Percentiles rank a stretch among this genome's conserved stretches.
phyloP scores from a whole-genome alignment of 495 filamentous ascomycete genomes.

The Aspergillus sclerotiicarbonarius region DNA sequence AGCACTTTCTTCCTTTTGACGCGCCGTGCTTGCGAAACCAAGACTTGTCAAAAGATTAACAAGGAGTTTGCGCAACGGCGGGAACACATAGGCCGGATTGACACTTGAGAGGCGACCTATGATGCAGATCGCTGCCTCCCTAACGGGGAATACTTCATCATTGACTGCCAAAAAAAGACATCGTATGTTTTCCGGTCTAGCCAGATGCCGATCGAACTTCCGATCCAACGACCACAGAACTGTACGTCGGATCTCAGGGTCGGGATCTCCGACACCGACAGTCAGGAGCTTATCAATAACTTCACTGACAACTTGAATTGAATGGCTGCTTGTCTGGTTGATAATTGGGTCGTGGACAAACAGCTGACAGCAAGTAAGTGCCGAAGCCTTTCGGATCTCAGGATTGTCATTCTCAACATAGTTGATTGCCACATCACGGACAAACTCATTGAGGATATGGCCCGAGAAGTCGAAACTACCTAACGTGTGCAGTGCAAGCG shows the following conservation, averaged over 20 bases:
- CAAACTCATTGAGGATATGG: slow-evolving; percentile 95
- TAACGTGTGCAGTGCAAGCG: slow-evolving; percentile 85
- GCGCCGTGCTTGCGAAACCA: slow-evolving; percentile 88
- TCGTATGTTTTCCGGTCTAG: slow-evolving; percentile 92
- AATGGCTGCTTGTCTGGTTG: slow-evolving; percentile 94
- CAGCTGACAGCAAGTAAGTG: slow-evolving; percentile 94
- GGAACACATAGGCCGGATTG: slow-evolving; percentile 97
- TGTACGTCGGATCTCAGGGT: slow-evolving; percentile 81
- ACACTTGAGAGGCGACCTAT: slow-evolving; percentile 87
- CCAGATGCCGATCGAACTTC: slow-evolving; percentile 91
- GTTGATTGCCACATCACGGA: slow-evolving; percentile 95
- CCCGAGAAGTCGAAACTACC: slow-evolving; percentile 96
- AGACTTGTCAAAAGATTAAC: slow-evolving; percentile 95
- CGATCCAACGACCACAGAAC: slow-evolving; percentile 86
- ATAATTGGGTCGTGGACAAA: slow-evolving; percentile 96
- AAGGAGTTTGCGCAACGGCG: slow-evolving; percentile 85
- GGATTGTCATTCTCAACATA: slow-evolving; percentile 95
- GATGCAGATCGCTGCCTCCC: slow-evolving; percentile 92
- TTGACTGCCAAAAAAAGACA: slow-evolving; percentile 96
- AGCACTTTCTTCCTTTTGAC: slow-evolving; percentile 93
- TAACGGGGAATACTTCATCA: slow-evolving; percentile 85
- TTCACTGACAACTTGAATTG: slow-evolving; percentile 92
- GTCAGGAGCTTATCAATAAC: slow-evolving; percentile 95
- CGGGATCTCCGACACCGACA: slow-evolving; percentile 87
- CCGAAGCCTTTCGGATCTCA: slow-evolving; percentile 89